These are phyloP conservation scores for Geopyxis carbonaria DNA, from an alignment of 495 filamentous ascomycete genomes.

Conservation along the genomic window DNA sequence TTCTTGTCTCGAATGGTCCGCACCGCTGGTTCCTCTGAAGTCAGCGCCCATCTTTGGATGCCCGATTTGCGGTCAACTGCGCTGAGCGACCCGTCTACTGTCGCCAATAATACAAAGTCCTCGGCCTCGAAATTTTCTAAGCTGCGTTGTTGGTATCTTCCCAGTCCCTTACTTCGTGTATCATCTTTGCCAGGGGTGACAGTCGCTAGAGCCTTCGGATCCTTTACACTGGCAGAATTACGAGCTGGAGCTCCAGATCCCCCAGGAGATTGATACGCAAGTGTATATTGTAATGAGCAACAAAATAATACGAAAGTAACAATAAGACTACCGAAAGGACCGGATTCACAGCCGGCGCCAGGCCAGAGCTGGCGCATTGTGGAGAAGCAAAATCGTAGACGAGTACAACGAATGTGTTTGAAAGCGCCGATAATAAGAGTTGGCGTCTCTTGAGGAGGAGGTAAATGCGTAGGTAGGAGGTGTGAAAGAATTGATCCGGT, in stretches of 20 bases:
- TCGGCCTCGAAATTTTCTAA: conserved; percentile 98
- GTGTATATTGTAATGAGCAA: not conserved
- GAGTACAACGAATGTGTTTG: no score
- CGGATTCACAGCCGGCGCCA: conserved; percentile 5
- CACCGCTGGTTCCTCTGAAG: conserved; percentile 69
- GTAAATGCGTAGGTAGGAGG: no score
- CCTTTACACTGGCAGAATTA: not conserved
- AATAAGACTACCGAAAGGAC: not conserved
- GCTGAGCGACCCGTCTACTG: conserved; percentile 91
- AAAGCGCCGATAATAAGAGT: no score
- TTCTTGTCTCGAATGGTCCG: conserved; percentile 69
- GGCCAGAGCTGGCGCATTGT: conserved; percentile 6
- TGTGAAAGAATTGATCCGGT: no score
- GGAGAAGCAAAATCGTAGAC: not conserved
- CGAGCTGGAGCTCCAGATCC: not conserved
- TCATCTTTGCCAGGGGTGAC: conserved; percentile 1
- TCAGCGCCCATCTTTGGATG: conserved; percentile 62
- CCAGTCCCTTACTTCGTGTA: not conserved
- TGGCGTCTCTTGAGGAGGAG: no score
- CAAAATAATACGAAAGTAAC: not conserved
- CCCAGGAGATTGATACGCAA: not conserved
- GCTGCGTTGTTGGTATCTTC: not conserved
- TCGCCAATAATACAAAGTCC: conserved; percentile 98
- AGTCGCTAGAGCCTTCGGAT: conserved; percentile 1
- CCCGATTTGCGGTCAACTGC: conserved; percentile 81